Evolutionary conservation across 140 eudicot genomes (phyloP).

Genomic region (Erigeron philadelphicus): DNA sequence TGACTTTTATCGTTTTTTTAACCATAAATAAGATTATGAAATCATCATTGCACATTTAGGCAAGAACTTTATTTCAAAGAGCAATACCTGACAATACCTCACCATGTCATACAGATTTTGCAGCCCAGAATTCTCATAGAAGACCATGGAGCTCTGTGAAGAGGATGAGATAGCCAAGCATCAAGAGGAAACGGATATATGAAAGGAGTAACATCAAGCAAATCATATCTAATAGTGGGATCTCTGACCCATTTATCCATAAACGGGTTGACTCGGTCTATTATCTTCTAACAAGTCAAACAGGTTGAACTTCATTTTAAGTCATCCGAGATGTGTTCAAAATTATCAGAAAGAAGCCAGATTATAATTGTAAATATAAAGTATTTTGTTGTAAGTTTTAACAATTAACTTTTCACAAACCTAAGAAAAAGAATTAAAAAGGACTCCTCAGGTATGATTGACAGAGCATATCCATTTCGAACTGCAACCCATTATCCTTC

Average conservation of each 20-base stretch:
- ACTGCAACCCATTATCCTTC: constrained; percentile 9
- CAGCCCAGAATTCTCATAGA: constrained; percentile 87
- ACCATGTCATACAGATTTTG: constrained; percentile 89
- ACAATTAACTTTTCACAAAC: background rate
- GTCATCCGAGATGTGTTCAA: background rate
- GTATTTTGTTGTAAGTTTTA: no score
- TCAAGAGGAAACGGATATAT: constrained; percentile 15
- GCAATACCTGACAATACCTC: constrained; percentile 77
- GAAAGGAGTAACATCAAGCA: constrained; percentile 4
- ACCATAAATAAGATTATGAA: background rate
- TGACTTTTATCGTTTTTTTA: constrained; percentile 3
- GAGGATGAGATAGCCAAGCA: constrained; percentile 11
- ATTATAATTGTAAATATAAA: background rate
- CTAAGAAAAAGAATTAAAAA: background rate
- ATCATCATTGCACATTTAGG: constrained; percentile 14
- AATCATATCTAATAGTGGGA: background rate
- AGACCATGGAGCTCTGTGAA: constrained; percentile 97
- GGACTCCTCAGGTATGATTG: no score
- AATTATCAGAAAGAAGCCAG: background rate
- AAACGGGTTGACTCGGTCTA: background rate
- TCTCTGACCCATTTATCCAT: background rate
- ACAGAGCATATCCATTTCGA: background rate
- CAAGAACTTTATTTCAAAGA: background rate
- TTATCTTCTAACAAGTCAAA: background rate
- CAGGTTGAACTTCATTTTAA: background rate